Evolutionary conservation across 192 early-diverging fungal genomes (phyloP).

Genomic region (Coemansia sp.): DNA sequence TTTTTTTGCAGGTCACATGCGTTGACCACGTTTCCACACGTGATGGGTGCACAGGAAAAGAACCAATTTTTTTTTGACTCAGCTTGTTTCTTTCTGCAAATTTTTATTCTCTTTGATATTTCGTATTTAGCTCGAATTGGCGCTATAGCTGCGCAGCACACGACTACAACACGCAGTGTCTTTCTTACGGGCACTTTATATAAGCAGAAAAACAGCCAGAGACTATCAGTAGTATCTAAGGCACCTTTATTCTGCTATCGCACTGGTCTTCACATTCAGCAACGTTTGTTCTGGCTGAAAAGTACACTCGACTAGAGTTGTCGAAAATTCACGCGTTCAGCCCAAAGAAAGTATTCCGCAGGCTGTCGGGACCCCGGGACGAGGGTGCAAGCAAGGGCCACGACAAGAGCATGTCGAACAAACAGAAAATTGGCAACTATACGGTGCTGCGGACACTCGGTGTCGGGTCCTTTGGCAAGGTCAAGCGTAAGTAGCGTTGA

Average conservation of each 20-base stretch:
- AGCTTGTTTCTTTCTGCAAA: slow-evolving; percentile 5
- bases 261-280: too few species aligned
- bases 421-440: slow-evolving; percentile 82
- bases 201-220: neutral
- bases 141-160: neutral
- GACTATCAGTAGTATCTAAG: neutral
- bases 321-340: slow-evolving; percentile 48
- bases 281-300: too few species aligned
- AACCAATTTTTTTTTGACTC: neutral
- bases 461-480: slow-evolving; percentile 97
- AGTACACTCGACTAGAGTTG: neutral
- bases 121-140: neutral
- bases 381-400: slow-evolving; percentile 17
- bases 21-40: slow-evolving; percentile 1
- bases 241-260: neutral
- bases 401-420: slow-evolving; percentile 36
- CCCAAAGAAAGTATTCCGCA: slow-evolving; percentile 43
- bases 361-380: slow-evolving; percentile 38
- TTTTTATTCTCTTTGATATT: neutral
- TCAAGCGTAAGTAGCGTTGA: slow-evolving; percentile 76
- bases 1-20: slow-evolving; percentile 2
- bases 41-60: neutral
- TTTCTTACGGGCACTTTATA: neutral
- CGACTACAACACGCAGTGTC: neutral
- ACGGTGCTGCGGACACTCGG: slow-evolving; percentile 94